Conservation (phyloP, 306 rosid species). For the Cucumis melo region DNA sequence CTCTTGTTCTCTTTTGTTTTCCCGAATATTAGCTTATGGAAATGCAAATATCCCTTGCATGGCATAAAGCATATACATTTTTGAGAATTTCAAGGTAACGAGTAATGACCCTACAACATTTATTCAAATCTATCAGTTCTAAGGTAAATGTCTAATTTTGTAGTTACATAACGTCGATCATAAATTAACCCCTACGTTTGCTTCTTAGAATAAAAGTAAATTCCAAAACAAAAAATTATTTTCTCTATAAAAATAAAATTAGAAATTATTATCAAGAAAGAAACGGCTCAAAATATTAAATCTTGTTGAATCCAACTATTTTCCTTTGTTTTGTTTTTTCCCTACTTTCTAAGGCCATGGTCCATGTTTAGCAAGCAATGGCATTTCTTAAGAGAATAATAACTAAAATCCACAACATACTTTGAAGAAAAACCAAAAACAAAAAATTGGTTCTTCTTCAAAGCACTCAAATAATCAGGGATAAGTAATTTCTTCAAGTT, state of each 20-base stretch:
- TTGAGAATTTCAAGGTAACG: not conserved
- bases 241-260: not conserved
- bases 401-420: not conserved
- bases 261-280: not conserved
- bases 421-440: not conserved
- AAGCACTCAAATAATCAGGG: not conserved
- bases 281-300: not conserved
- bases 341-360: not conserved
- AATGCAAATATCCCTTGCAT: not conserved
- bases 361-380: not conserved
- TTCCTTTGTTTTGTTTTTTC: not conserved
- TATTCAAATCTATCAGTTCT: not conserved
- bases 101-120: not conserved
- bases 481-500: not conserved
- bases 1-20: not conserved
- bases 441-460: not conserved
- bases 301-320: not conserved
- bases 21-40: not conserved
- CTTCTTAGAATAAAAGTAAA: not conserved
- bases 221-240: not conserved
- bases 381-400: not conserved
- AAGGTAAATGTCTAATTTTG: not conserved
- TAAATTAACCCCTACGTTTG: not conserved
- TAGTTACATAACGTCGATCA: not conserved
- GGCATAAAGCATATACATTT: not conserved